A percentile compares a stretch with the other conserved stretches of the same genome.
phyloP scores from a whole-genome alignment of 2,329 filamentous ascomycete genomes.

The Cladosporium sp. region DNA sequence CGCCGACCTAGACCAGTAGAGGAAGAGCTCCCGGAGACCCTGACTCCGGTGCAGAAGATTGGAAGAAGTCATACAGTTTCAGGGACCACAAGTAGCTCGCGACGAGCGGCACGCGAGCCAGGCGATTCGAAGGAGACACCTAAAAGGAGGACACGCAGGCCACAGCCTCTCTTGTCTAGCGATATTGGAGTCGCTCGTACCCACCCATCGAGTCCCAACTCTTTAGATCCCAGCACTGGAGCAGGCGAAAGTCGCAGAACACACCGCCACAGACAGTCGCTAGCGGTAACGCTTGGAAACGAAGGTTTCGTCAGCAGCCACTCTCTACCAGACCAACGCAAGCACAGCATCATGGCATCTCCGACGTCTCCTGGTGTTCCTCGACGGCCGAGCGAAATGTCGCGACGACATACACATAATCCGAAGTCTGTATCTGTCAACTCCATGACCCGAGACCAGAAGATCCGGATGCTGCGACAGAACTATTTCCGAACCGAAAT shows the following conservation, averaged over 20 bases:
- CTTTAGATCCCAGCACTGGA: neutral
- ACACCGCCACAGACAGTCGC: constrained; percentile 41
- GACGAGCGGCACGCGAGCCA: constrained; percentile 43
- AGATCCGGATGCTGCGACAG: constrained; percentile 70
- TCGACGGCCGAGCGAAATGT: constrained; percentile 38
- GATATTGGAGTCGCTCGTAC: constrained; percentile 17
- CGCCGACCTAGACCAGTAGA: constrained; percentile 68
- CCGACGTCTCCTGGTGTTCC: constrained; percentile 42
- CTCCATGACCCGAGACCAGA: constrained; percentile 65
- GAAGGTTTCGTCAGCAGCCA: constrained; percentile 36
- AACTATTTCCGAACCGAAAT: constrained; percentile 84
- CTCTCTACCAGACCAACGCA: constrained; percentile 36
- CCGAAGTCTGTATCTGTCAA: constrained; percentile 58
- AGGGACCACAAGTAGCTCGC: constrained; percentile 42
- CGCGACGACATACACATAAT: constrained; percentile 57
- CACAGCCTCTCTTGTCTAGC: constrained; percentile 25
- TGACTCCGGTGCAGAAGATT: constrained; percentile 56
- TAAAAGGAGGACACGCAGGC: constrained; percentile 37
- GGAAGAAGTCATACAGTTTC: constrained; percentile 70
- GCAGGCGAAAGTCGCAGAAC: neutral
- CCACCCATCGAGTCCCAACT: constrained; percentile 16
- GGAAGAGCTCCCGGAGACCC: constrained; percentile 52
- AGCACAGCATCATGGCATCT: constrained; percentile 4
- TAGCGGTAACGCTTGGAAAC: constrained; percentile 32
- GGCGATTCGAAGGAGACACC: constrained; percentile 29